Evolutionary conservation across 2,329 filamentous ascomycete species (phyloP).

Genomic region (Didymella glomerata): DNA sequence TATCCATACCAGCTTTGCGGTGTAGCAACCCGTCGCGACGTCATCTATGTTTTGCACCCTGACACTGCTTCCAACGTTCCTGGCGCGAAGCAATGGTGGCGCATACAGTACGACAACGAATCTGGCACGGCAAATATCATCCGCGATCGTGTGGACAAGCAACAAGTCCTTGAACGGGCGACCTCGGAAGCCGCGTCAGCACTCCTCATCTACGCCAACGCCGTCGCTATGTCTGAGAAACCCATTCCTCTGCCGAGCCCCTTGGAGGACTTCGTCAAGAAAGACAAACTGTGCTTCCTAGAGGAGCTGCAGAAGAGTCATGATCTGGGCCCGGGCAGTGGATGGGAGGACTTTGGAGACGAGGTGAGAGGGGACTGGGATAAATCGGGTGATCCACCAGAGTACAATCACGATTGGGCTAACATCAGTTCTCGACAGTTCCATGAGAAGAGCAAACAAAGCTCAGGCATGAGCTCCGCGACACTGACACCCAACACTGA

Average conservation of each 20-base stretch:
- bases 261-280: constrained; percentile 56
- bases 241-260: constrained; percentile 35
- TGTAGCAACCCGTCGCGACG: constrained; percentile 65
- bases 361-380: constrained; percentile 33
- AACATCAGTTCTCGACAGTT: constrained; percentile 32
- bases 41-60: constrained; percentile 64
- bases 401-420: constrained; percentile 35
- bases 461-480: constrained; percentile 34
- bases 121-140: constrained; percentile 35
- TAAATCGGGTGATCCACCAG: constrained; percentile 8
- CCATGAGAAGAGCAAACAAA: constrained; percentile 24
- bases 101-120: constrained; percentile 45
- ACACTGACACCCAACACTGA: constrained; percentile 50
- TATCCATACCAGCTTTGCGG: constrained; percentile 65
- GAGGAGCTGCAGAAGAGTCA: constrained; percentile 39
- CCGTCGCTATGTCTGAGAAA: constrained; percentile 42
- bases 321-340: constrained; percentile 5
- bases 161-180: constrained; percentile 64
- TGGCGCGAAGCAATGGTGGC: constrained; percentile 47
- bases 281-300: constrained; percentile 56
- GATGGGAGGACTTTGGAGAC: constrained; percentile 28
- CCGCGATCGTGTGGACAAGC: constrained; percentile 55
- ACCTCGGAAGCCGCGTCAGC: constrained; percentile 61
- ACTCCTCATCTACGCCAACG: constrained; percentile 68
- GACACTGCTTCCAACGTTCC: constrained; percentile 31